Evolutionary conservation across 768 basidiomycete genomes (phyloP), one percentile per base, ranked within the genome.

Genomic region (Hebeloma cylindrosporum): DNA sequence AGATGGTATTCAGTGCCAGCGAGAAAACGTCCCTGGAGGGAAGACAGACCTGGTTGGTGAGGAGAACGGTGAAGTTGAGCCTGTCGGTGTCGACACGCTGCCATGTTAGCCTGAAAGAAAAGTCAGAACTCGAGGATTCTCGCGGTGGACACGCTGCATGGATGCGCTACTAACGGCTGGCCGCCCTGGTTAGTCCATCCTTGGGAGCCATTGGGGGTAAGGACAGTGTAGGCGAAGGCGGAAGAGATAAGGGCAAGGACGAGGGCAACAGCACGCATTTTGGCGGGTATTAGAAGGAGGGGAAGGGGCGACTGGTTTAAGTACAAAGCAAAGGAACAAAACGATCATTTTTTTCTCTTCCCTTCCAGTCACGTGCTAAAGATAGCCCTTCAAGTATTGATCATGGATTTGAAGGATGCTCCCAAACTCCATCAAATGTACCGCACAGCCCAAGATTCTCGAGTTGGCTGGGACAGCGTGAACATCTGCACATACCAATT

Each of bases 221-320:
- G 76, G 61, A 93, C 78, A 44, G 60, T 44, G 69, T 83, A 83
- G n/a, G 85, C 89, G 45, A 75, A 64, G 28, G 77, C 77, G 17
- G 81, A 74, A 47, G 81, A 72, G 45, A 56, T 48, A 36, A 59
- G 52, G 48, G 72, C 67, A 53, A 84, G 63, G 55, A 82, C 64
- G 52, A 79, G 30, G 49, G 67, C 51, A 44, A 57, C 48, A 56
- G 69, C 55, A 51, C 66, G 74, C 79, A 83, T 83, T 53, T 28
- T 49, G 42, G 55, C 48, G 46, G 57, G 35, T 48, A 44, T n/a
- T n/a, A 47, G 52, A 48, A 46, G 51, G 29, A 21, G 53, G 40
- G 51, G 30, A 41, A 43, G 41, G 41, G 48, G 46, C 43, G 14
- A 25, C n/a, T 38, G 45, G 47, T 31, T 53, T 53, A 52, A 49